Base-by-base conservation (phyloP, 768 basidiomycete species). In the Suillus discolor region DNA sequence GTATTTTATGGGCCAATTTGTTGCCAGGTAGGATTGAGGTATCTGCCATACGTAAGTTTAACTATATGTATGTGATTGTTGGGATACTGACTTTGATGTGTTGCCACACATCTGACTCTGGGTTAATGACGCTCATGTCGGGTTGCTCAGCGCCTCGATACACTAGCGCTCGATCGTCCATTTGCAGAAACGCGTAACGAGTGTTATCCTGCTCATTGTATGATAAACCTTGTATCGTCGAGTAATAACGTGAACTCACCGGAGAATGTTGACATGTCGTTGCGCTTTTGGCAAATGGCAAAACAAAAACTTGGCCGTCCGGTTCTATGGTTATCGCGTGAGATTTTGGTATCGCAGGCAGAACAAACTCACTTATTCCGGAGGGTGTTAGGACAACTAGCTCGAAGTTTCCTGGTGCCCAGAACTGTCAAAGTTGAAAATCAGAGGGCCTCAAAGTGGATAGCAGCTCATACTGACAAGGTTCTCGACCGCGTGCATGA, bases 61-160 rank as follows among this genome's bases (percentile, higher is more conserved):
- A 70, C 20, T 34, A 61, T 57, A 53, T 15, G 61, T 51, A 23
- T 41, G 36, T 18, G 38, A 15, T 53, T 9, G n/a, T 54, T 15
- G 61, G 25, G 18, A 20, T 23, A 70, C 69, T 61, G 68, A 86
- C 94, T 86, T 96, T 97, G 76, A 98, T 91, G 78, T 93, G 92
- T 71, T 99, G 95, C 96, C 97, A 99, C 20, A 98, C 96, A 72
- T 98, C 96, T 4, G 94, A 94, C 75, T 97, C 96, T 18, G 96
- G 96, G 73, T 98, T 98, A 72, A 99, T 97, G 65, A 99, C 90
- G 73, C 94, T 97, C 90, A 97, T 91, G 74, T 98, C 96, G 6
- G 97, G 96, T 75, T 98, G 96, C 75, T 98, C 97, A 36, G 96
- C 94, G 16, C 97, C 96, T 63, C 97, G 87, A 76, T 98, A 99